Evolutionary conservation across 2,329 filamentous ascomycete genomes (phyloP).

Genomic region (Fusarium sulawesiense): DNA sequence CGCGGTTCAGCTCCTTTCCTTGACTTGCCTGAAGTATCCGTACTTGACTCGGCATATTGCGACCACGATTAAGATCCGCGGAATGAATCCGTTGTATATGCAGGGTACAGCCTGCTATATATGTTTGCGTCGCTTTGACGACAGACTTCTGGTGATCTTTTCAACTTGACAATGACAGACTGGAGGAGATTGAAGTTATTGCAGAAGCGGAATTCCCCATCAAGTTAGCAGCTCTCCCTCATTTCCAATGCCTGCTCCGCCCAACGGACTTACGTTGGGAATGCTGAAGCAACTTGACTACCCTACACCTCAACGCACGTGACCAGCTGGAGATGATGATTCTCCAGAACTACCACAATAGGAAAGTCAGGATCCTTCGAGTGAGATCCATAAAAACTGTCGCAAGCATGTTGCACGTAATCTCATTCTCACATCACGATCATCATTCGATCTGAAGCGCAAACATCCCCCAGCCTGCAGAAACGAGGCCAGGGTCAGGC

Average conservation of each 20-base stretch:
- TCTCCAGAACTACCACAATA: slow-evolving; percentile 4
- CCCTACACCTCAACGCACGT: slow-evolving; percentile 10
- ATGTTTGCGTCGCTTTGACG: too few relatives aligned
- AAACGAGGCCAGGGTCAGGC: background rate
- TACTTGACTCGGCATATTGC: background rate
- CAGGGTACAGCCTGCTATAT: background rate
- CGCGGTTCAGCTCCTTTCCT: background rate
- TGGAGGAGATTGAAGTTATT: background rate
- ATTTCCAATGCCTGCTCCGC: background rate
- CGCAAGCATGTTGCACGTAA: slow-evolving; percentile 3
- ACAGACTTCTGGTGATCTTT: accelerated
- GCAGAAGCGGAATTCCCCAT: background rate
- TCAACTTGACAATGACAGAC: background rate
- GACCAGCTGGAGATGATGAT: background rate
- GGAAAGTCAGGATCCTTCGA: slow-evolving; percentile 16
- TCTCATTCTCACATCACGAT: background rate
- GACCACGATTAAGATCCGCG: background rate
- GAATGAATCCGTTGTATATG: accelerated
- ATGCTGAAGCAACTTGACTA: background rate
- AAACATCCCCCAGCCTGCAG: background rate
- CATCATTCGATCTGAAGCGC: background rate
- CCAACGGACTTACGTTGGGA: background rate
- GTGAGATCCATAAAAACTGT: slow-evolving; percentile 31
- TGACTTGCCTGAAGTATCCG: background rate
- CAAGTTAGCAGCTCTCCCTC: background rate